A percentile compares a stretch with the other conserved stretches of the same genome.
These are phyloP conservation scores for Sporothrix variecibatus DNA, from an alignment of 2,329 filamentous ascomycete species.

Conservation along the genomic window DNA sequence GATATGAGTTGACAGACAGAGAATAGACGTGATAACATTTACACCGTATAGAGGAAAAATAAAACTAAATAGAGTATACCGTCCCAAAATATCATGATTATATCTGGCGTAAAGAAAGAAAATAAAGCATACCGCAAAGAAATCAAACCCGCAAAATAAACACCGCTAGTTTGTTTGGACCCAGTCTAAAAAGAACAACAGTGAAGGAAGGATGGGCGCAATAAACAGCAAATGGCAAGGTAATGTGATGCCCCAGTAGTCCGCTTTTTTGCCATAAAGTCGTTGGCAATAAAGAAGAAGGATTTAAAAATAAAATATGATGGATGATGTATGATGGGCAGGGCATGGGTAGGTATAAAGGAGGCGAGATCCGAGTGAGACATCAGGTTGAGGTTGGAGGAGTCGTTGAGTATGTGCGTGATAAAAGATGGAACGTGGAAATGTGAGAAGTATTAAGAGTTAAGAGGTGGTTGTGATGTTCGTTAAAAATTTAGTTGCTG, in stretches of 20 bases:
- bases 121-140: background rate
- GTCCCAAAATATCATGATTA: conserved; percentile 9
- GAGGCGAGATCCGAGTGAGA: background rate
- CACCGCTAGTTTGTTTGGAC: background rate
- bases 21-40: background rate
- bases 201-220: background rate
- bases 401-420: background rate
- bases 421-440: background rate
- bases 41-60: background rate
- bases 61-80: background rate
- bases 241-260: background rate
- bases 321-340: background rate
- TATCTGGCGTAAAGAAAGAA: background rate
- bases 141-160: background rate
- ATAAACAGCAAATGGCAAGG: background rate
- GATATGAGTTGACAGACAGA: background rate
- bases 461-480: background rate
- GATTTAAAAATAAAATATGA: background rate
- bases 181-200: conserved; percentile 8
- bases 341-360: background rate
- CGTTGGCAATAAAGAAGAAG: background rate
- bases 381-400: background rate
- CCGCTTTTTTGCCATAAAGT: background rate
- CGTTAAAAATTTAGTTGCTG: background rate
- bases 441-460: background rate